Percentiles rank a stretch among this genome's conserved stretches.
Conservation (phyloP, 176 grass and related monocot species). For the Oryza rufipogon region DNA sequence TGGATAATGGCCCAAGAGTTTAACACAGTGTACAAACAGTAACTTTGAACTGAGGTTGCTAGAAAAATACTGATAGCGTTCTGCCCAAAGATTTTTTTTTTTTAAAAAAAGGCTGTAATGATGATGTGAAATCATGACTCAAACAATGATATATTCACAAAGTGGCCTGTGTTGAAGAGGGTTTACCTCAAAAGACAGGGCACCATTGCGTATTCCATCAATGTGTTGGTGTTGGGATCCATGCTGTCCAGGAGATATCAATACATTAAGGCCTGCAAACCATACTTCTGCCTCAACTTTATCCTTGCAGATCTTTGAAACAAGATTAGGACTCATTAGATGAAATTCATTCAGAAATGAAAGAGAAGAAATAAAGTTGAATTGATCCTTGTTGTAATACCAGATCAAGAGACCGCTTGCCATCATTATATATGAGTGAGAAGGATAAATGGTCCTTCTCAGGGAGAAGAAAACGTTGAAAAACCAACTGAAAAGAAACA, state of each 20-base stretch:
- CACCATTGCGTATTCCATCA: conserved; percentile 43
- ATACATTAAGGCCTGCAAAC: conserved; percentile 76
- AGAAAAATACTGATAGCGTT: background rate
- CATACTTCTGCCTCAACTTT: conserved; percentile 81
- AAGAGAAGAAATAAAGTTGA: conserved; percentile 25
- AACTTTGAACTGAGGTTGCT: background rate
- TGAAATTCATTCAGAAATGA: background rate
- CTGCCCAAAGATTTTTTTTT: background rate
- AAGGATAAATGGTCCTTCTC: conserved; percentile 96
- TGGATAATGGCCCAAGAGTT: background rate
- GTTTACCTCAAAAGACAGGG: conserved; percentile 69
- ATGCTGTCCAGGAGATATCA: conserved; percentile 69
- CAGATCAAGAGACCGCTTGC: conserved; percentile 94
- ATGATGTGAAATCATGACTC: background rate
- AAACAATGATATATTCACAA: background rate
- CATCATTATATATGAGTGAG: conserved; percentile 88
- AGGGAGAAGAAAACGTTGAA: conserved; percentile 87
- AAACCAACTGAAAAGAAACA: conserved; percentile 71
- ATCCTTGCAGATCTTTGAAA: conserved; percentile 90
- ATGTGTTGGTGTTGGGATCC: conserved; percentile 42
- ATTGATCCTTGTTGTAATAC: conserved; percentile 38
- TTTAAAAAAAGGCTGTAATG: background rate
- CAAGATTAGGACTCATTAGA: conserved; percentile 16
- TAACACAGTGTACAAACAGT: background rate
- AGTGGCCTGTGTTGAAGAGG: conserved; percentile 18